These are phyloP conservation scores for Punctularia strigosozonata DNA, from an alignment of 768 basidiomycete genomes.

Conservation along the genomic window DNA sequence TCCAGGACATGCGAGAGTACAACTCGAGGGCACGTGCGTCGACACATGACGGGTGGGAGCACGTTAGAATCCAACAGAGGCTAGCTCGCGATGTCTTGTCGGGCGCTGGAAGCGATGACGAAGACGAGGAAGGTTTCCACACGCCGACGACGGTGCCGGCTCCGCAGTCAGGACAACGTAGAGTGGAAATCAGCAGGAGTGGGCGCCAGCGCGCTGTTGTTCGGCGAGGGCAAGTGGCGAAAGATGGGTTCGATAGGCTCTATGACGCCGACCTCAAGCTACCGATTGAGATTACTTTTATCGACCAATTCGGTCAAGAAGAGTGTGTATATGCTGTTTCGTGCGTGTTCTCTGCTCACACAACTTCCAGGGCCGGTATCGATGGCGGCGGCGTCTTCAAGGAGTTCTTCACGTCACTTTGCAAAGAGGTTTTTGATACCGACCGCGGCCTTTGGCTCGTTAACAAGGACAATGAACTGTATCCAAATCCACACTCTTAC, in stretches of 20 bases:
- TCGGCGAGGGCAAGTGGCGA: constrained; percentile 65
- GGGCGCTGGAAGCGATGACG: too few relatives aligned
- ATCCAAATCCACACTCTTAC: constrained; percentile 88
- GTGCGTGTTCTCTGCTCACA: not conserved
- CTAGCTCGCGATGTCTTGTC: too few relatives aligned
- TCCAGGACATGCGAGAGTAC: constrained; percentile 35
- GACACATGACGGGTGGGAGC: constrained; percentile 6
- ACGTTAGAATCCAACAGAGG: constrained; percentile 8
- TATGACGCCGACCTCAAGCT: constrained; percentile 68
- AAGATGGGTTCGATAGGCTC: constrained; percentile 87
- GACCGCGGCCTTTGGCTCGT: constrained; percentile 90
- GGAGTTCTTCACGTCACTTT: constrained; percentile 89
- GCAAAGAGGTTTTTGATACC: constrained; percentile 90
- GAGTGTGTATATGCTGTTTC: constrained; percentile 44
- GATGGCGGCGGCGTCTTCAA: constrained; percentile 98
- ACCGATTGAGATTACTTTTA: constrained; percentile 82
- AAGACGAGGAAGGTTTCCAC: too few relatives aligned
- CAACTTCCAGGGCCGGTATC: constrained; percentile 60
- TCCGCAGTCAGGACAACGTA: too few relatives aligned
- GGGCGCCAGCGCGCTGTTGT: constrained; percentile 36
- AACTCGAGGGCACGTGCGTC: constrained; percentile 8
- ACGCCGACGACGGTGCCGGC: too few relatives aligned
- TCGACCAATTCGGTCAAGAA: constrained; percentile 78
- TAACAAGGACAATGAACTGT: constrained; percentile 86
- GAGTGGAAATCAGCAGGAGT: constrained; percentile 8